A percentile compares a stretch with the other conserved stretches of the same genome.
These are phyloP conservation scores for Rhizophora mangle DNA, from an alignment of 345 rosid genomes.

Conservation along the genomic window DNA sequence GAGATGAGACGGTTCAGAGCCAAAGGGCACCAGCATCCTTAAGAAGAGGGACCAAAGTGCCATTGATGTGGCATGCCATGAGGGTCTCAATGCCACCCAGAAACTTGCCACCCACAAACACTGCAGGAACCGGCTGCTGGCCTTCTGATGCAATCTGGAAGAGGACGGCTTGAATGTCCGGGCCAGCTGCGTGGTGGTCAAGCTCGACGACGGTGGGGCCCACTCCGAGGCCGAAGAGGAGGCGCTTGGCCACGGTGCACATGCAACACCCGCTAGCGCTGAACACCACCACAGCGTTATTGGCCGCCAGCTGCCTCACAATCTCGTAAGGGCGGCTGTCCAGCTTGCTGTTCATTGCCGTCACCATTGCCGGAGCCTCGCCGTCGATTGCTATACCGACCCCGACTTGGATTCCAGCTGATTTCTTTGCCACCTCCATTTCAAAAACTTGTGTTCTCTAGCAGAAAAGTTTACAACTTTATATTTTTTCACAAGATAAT, in stretches of 20 bases:
- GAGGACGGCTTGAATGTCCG: conserved; percentile 41
- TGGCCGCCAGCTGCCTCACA: conserved; percentile 52
- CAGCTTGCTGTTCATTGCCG: conserved; percentile 1
- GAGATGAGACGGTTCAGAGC: conserved; percentile 42
- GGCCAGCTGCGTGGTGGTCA: conserved; percentile 47
- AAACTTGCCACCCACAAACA: conserved; percentile 84
- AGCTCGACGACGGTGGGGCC: conserved; percentile 83
- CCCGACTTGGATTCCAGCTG: conserved; percentile 16
- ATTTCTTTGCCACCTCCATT: conserved; percentile 34
- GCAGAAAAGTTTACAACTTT: background rate
- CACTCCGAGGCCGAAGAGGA: conserved; percentile 80
- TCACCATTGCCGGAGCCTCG: conserved; percentile 10
- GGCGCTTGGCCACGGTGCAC: conserved; percentile 94
- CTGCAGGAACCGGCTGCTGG: conserved; percentile 48
- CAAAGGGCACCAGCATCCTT: conserved; percentile 97
- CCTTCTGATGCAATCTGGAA: conserved; percentile 35
- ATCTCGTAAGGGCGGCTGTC: conserved; percentile 39
- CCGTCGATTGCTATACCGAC: conserved; percentile 13
- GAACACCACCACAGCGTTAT: conserved; percentile 80
- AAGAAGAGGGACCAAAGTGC: conserved; percentile 80
- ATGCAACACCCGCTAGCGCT: conserved; percentile 85
- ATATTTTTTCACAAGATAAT: too few relatives aligned
- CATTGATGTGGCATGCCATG: conserved; percentile 91
- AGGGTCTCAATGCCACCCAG: conserved; percentile 84
- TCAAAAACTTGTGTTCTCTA: background rate